Conservation (phyloP, 345 rosid species). For the Cardiospermum halicacabum region DNA sequence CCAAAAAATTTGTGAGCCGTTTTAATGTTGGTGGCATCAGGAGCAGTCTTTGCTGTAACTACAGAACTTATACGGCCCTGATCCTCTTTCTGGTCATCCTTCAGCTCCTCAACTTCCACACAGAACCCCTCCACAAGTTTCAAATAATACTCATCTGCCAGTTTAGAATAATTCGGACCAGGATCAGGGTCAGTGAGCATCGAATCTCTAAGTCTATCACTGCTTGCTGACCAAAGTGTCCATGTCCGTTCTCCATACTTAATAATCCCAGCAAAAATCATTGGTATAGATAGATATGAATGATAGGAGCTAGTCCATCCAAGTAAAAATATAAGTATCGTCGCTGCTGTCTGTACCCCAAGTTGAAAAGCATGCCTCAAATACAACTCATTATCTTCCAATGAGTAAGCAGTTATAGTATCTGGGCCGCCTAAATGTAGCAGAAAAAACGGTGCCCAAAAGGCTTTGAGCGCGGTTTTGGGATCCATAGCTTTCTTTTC, state of each 20-base stretch:
- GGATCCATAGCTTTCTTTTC: background rate
- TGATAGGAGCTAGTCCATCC: constrained; percentile 7
- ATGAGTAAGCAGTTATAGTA: constrained; percentile 16
- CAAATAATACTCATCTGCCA: constrained; percentile 7
- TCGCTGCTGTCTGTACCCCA: background rate
- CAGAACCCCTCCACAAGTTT: background rate
- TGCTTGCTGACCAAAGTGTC: constrained; percentile 19
- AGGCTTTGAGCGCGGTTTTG: background rate
- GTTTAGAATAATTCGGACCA: constrained; percentile 11
- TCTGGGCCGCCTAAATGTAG: constrained; percentile 14
- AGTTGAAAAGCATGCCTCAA: background rate
- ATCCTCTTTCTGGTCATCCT: background rate
- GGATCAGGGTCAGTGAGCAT: constrained; percentile 11
- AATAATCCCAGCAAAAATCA: constrained; percentile 19
- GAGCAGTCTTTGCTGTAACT: background rate
- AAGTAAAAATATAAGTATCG: background rate
- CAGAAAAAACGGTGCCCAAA: constrained; percentile 17
- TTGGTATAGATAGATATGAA: constrained; percentile 16
- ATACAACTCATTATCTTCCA: constrained; percentile 18
- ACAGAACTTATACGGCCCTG: background rate
- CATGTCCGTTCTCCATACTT: constrained; percentile 20
- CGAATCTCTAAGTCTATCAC: constrained; percentile 12
- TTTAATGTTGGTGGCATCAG: background rate
- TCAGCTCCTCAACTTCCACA: background rate
- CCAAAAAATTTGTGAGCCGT: background rate